Conservation (phyloP, 306 rosid genomes). For the Coriaria nepalensis region DNA sequence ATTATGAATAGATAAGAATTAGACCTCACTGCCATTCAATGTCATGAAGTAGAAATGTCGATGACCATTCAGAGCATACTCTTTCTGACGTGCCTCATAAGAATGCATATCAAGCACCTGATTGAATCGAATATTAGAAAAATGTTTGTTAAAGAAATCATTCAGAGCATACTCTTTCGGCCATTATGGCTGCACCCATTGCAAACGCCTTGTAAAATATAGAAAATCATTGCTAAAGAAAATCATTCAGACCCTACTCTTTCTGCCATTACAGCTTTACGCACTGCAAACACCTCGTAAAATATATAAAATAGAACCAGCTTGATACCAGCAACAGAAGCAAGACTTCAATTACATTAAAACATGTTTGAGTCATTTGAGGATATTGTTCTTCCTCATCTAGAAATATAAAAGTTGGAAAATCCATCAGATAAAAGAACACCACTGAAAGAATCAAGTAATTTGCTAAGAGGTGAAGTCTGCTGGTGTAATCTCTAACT, state of each 20-base stretch:
- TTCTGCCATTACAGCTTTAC: no score
- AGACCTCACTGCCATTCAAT: conserved; percentile 86
- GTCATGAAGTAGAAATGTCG: conserved; percentile 99
- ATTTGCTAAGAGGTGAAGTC: no score
- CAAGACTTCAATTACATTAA: not conserved
- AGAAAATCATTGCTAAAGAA: conserved; percentile 9
- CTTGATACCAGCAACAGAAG: not conserved
- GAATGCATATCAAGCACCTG: conserved; percentile 90
- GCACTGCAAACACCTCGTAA: no score
- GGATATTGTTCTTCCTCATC: no score
- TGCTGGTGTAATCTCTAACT: no score
- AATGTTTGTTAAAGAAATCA: conserved; percentile 1
- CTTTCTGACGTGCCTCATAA: conserved; percentile 82
- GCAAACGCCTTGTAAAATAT: no score
- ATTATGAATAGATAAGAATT: conserved; percentile 10
- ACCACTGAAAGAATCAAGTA: no score
- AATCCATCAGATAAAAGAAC: no score
- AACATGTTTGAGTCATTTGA: not conserved
- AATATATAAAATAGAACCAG: conserved; percentile 5
- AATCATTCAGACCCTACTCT: not conserved
- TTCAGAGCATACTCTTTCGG: not conserved
- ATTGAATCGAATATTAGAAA: conserved; percentile 17
- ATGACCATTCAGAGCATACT: conserved; percentile 87
- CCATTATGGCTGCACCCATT: no score
- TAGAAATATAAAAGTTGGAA: no score